phyloP scores from a whole-genome alignment of 192 early-diverging fungal species.

The Gamsiella multidivaricata region DNA sequence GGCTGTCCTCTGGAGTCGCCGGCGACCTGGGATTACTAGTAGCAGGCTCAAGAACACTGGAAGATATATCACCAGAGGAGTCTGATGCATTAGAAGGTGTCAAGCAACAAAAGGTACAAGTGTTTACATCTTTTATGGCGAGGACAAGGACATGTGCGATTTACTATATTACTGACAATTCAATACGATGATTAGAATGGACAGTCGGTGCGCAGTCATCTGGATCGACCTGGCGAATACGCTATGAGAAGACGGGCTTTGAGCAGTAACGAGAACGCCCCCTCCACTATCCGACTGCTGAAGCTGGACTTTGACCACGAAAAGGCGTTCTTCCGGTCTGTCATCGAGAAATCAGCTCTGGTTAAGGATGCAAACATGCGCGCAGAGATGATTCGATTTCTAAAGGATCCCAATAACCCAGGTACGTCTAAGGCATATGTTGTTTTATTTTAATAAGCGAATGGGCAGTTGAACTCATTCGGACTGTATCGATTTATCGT shows the following conservation, averaged over 20 bases:
- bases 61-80: not conserved
- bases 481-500: not conserved
- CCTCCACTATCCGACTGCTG: slow-evolving; percentile 7
- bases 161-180: too few species aligned
- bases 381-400: slow-evolving; percentile 12
- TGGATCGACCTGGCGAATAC: not conserved
- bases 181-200: slow-evolving; percentile 10
- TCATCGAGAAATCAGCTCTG: slow-evolving; percentile 31
- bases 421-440: too few species aligned
- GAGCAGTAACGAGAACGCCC: not conserved
- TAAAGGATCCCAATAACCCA: slow-evolving; percentile 23
- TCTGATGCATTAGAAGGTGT: not conserved
- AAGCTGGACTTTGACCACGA: slow-evolving; percentile 17
- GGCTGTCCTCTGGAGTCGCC: not conserved
- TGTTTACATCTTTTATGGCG: too few species aligned
- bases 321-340: slow-evolving; percentile 13
- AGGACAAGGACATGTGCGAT: too few species aligned
- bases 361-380: slow-evolving; percentile 18
- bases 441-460: not conserved
- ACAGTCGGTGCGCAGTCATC: slow-evolving; percentile 3
- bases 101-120: slow-evolving; percentile 5
- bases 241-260: slow-evolving; percentile 1
- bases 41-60: not conserved
- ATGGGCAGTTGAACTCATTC: not conserved
- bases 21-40: not conserved